Conservation (phyloP, 495 filamentous ascomycete species). For the Aspergillus conjunctus region DNA sequence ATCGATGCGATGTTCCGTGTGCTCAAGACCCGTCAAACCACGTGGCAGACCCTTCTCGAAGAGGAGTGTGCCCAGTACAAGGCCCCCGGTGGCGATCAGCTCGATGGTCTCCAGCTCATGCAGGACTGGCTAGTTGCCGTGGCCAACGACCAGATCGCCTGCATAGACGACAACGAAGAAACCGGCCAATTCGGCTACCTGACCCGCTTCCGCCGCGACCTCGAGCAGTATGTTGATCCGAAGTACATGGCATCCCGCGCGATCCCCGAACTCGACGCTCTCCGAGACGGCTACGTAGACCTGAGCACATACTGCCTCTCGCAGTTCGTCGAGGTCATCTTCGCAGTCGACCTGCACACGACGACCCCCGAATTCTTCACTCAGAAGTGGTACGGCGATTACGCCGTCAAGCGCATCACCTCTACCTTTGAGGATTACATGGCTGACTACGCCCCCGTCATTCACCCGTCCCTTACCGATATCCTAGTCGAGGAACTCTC, state of each 20-base stretch:
- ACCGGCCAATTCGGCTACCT: constrained; percentile 74
- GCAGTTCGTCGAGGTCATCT: constrained; percentile 81
- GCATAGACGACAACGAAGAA: constrained; percentile 82
- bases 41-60: constrained; percentile 85
- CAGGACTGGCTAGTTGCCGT: constrained; percentile 97
- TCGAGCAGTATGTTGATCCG: constrained; percentile 75
- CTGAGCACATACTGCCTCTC: constrained; percentile 86
- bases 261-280: constrained; percentile 66
- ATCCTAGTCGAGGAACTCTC: constrained; percentile 88
- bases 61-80: constrained; percentile 79
- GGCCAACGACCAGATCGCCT: constrained; percentile 97
- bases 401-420: constrained; percentile 83
- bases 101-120: constrained; percentile 75
- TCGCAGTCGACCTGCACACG: constrained; percentile 78
- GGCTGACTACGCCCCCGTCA: constrained; percentile 73
- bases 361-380: constrained; percentile 92
- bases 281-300: constrained; percentile 91
- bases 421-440: constrained; percentile 95
- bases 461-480: constrained; percentile 83
- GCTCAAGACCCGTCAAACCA: constrained; percentile 74
- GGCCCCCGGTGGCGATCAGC: constrained; percentile 56
- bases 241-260: constrained; percentile 74
- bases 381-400: constrained; percentile 77
- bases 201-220: constrained; percentile 75
- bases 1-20: constrained; percentile 91